Evolutionary conservation across 225 moss, liverwort and hornwort species (phyloP).

Genomic region (Polytrichum commune): DNA sequence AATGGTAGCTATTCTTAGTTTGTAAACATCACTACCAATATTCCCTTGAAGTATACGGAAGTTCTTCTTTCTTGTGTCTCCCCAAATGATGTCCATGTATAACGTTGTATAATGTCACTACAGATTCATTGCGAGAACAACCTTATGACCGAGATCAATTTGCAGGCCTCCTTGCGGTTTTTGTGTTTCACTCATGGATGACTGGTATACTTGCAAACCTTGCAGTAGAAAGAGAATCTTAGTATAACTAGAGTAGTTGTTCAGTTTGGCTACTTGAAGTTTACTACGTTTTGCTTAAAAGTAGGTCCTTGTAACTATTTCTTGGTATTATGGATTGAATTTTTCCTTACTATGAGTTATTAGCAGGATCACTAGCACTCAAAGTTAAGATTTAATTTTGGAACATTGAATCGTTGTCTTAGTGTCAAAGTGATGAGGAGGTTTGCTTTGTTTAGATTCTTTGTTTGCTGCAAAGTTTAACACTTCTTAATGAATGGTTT

Average conservation of each 20-base stretch:
- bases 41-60: too few relatives aligned
- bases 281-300: too few relatives aligned
- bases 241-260: not conserved
- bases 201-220: conserved; percentile 44
- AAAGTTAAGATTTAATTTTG: too few relatives aligned
- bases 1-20: too few relatives aligned
- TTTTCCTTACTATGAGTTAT: too few relatives aligned
- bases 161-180: conserved; percentile 75
- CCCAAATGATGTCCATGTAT: conserved; percentile 5
- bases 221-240: not conserved
- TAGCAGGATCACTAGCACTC: too few relatives aligned
- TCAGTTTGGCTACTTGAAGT: not conserved
- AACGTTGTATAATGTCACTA: conserved; percentile 7
- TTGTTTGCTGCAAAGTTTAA: conserved; percentile 20
- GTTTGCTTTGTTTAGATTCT: too few relatives aligned
- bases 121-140: conserved; percentile 74
- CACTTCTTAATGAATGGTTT: conserved; percentile 10
- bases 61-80: not conserved
- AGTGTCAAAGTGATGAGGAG: too few relatives aligned
- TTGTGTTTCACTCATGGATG: conserved; percentile 86
- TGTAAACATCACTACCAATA: too few relatives aligned
- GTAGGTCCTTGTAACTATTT: too few relatives aligned
- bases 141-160: conserved; percentile 69
- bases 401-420: too few relatives aligned
- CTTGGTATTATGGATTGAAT: too few relatives aligned